Evolutionary conservation across 139 green algal species (phyloP).

Genomic region (Chlorella sp.): DNA sequence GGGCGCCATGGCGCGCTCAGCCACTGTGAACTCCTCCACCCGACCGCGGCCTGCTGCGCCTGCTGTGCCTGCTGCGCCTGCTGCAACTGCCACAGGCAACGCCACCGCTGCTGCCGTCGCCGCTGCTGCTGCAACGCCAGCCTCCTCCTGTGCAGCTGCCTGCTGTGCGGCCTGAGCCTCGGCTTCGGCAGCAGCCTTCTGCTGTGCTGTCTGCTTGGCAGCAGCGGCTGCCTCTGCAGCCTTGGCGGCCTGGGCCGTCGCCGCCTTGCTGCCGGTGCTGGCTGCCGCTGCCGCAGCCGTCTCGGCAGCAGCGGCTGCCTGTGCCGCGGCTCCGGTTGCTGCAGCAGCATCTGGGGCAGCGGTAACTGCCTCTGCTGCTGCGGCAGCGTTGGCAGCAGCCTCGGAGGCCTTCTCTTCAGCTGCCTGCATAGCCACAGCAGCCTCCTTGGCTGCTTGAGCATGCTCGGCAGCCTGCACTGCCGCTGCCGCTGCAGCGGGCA

Average conservation of each 20-base stretch:
- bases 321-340: not conserved
- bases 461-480: not conserved
- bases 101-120: not conserved
- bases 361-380: not conserved
- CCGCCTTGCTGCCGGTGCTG: not conserved
- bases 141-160: not conserved
- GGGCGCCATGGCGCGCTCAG: not conserved
- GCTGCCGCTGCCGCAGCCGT: not conserved
- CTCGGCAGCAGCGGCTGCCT: conserved; percentile 15
- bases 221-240: not conserved
- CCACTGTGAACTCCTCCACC: not conserved
- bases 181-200: not conserved
- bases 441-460: not conserved
- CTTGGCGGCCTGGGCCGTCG: not conserved
- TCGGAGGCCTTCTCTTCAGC: not conserved
- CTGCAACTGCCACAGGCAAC: not conserved
- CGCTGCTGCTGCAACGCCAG: not conserved
- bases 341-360: not conserved
- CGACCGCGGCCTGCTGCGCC: not conserved
- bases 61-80: not conserved
- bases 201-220: not conserved
- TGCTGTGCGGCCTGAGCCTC: not conserved
- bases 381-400: not conserved
- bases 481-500: not conserved
- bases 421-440: not conserved